Evolutionary conservation across 2,329 filamentous ascomycete genomes (phyloP).

Genomic region (Trichoderma semiorbis): DNA sequence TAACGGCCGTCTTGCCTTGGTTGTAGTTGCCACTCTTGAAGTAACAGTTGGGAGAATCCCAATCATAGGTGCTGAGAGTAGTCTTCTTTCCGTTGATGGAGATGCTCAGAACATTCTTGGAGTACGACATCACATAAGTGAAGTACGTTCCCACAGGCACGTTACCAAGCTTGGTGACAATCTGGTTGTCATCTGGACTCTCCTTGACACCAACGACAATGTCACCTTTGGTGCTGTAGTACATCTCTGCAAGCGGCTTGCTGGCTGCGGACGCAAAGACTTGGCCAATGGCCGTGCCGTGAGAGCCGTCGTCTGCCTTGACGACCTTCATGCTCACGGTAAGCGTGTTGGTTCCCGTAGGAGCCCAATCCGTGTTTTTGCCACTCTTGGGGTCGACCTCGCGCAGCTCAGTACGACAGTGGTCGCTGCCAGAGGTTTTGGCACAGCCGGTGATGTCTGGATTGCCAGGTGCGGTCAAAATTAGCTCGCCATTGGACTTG

Average conservation of each 20-base stretch:
- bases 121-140: constrained; percentile 37
- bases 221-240: constrained; percentile 33
- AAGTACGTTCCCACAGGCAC: constrained; percentile 34
- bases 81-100: constrained; percentile 30
- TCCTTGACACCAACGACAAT: constrained; percentile 35
- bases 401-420: constrained; percentile 42
- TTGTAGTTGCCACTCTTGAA: constrained; percentile 40
- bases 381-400: constrained; percentile 33
- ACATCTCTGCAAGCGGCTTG: constrained; percentile 41
- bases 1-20: constrained; percentile 27
- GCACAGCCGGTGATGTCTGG: constrained; percentile 33
- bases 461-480: constrained; percentile 39
- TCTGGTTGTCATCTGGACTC: constrained; percentile 30
- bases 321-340: constrained; percentile 28
- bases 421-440: constrained; percentile 38
- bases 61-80: constrained; percentile 28
- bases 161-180: constrained; percentile 31
- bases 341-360: constrained; percentile 14
- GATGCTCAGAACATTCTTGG: constrained; percentile 31
- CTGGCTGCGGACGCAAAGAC: constrained; percentile 34
- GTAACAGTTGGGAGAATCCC: constrained; percentile 33
- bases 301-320: constrained; percentile 36
- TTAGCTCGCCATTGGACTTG: constrained; percentile 31
- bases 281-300: constrained; percentile 33
- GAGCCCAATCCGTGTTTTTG: constrained; percentile 28